Percentiles rank a stretch among this genome's conserved stretches.
These are phyloP conservation scores for Asparagopsis taxiformis DNA, from an alignment of 31 red algal genomes.

Conservation along the genomic window DNA sequence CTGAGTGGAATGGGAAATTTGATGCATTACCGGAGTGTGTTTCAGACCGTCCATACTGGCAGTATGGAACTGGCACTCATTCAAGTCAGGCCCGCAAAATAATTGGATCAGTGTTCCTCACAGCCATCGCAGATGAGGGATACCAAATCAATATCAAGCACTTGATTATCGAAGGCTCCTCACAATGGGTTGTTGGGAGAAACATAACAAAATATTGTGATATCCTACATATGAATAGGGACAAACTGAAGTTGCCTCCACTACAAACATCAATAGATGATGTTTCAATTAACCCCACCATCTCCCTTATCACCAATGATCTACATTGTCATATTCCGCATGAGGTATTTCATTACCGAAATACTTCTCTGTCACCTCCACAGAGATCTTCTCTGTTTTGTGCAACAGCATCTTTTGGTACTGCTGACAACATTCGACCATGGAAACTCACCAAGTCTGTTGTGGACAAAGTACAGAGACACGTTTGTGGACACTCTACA, in stretches of 20 bases:
- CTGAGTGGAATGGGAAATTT: too few relatives aligned
- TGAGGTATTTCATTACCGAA: neutral
- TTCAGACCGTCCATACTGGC: too few relatives aligned
- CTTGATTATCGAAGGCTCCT: slow-evolving; percentile 8
- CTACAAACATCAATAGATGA: too few relatives aligned
- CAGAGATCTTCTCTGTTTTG: neutral
- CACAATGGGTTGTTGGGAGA: slow-evolving; percentile 10
- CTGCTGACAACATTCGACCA: neutral
- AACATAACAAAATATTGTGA: slow-evolving; percentile 5
- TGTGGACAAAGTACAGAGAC: slow-evolving; percentile 6
- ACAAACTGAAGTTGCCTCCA: slow-evolving; percentile 4
- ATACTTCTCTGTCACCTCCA: neutral
- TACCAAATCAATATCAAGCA: slow-evolving; percentile 1
- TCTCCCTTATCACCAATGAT: neutral
- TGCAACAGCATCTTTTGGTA: neutral
- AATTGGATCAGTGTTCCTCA: slow-evolving; percentile 12
- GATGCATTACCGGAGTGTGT: too few relatives aligned
- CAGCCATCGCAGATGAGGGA: neutral
- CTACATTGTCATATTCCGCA: slow-evolving; percentile 8
- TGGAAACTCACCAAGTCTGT: neutral
- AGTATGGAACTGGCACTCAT: too few relatives aligned
- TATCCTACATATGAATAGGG: neutral
- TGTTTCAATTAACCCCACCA: too few relatives aligned
- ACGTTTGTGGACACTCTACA: slow-evolving; percentile 16
- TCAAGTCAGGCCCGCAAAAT: too few relatives aligned